Conservation (phyloP, 208 protist genomes). For the Leishmania amazonensis region DNA sequence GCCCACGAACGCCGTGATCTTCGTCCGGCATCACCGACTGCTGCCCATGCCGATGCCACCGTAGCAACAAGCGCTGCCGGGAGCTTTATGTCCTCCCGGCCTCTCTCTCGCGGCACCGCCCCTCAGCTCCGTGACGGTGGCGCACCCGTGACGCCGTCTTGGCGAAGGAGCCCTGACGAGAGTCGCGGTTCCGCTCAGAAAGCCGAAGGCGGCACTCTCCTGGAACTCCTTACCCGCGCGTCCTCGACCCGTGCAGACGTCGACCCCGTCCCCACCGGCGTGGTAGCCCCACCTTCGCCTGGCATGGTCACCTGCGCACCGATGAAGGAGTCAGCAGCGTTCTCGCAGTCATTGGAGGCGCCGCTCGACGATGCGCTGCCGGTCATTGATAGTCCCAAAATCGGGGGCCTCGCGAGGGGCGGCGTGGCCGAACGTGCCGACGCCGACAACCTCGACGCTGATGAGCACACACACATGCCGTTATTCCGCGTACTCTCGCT, state of each 20-base stretch:
- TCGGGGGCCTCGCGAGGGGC: neutral
- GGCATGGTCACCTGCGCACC: neutral
- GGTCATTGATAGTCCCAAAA: neutral
- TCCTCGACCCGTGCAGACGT: neutral
- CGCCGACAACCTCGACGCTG: neutral
- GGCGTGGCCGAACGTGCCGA: neutral
- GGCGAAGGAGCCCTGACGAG: neutral
- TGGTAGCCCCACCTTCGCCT: neutral
- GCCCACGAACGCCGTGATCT: neutral
- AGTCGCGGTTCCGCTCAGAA: neutral
- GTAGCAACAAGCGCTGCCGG: neutral
- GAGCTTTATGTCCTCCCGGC: neutral
- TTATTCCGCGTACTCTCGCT: neutral
- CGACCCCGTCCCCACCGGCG: neutral
- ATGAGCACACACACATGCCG: neutral
- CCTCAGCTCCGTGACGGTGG: neutral
- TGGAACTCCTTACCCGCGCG: slow-evolving; percentile 11
- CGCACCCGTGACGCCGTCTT: neutral
- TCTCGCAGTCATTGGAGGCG: neutral
- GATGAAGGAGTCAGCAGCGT: neutral
- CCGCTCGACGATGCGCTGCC: neutral
- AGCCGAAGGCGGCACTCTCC: neutral
- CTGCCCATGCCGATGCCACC: neutral
- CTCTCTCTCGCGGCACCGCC: neutral
- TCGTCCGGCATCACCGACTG: neutral